Evolutionary conservation across 2,329 filamentous ascomycete genomes (phyloP).

Genomic region (Colletotrichum ledebouriae): DNA sequence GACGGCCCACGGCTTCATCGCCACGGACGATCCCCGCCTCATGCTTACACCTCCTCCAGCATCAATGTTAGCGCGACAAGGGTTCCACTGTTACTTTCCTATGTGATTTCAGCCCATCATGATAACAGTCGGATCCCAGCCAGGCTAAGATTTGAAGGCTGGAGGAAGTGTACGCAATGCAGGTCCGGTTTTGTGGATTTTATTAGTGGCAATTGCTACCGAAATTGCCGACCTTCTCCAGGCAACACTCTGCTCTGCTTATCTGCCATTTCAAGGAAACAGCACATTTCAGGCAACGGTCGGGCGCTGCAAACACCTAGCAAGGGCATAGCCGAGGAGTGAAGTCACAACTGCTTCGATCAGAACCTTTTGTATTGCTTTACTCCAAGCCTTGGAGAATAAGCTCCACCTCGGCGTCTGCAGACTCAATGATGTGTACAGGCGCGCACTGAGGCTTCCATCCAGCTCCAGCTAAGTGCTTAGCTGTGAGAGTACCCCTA

Average conservation of each 20-base stretch:
- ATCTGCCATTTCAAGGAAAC: too few relatives aligned
- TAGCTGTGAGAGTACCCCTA: conserved; percentile 52
- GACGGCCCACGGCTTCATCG: conserved; percentile 1
- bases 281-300: too few relatives aligned
- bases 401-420: conserved; percentile 60
- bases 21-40: background rate
- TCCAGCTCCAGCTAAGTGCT: conserved; percentile 57
- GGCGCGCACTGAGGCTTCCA: conserved; percentile 60
- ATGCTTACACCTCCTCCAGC: background rate
- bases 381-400: conserved; percentile 38
- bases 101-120: too few relatives aligned
- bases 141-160: too few relatives aligned
- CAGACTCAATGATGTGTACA: conserved; percentile 60
- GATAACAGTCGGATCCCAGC: too few relatives aligned
- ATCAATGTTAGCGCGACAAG: too few relatives aligned
- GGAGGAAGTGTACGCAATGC: too few relatives aligned
- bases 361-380: background rate
- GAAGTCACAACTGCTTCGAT: fast-evolving
- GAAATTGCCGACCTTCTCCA: too few relatives aligned
- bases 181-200: too few relatives aligned
- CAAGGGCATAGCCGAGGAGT: background rate
- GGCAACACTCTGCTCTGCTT: too few relatives aligned
- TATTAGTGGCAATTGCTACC: too few relatives aligned
- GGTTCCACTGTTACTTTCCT: too few relatives aligned
- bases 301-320: background rate